Conservation (phyloP, 805 yeast species). For the Scheffersomyces lignosus region DNA sequence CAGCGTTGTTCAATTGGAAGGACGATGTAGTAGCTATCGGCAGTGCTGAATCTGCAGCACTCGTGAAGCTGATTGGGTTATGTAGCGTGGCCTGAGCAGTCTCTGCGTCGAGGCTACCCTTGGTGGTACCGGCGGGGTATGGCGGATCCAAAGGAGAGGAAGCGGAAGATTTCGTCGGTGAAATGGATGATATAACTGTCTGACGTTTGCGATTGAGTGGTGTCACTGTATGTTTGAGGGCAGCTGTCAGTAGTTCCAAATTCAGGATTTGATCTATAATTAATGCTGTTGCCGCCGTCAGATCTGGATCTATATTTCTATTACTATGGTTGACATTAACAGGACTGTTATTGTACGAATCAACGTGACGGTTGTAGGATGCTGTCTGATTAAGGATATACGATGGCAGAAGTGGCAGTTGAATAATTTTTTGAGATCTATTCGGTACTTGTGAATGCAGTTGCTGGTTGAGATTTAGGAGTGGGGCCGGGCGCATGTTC, state of each 20-base stretch:
- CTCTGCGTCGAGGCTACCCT: conserved; percentile 7
- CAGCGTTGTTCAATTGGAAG: conserved; percentile 46
- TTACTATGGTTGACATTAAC: conserved; percentile 16
- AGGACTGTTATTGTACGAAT: conserved; percentile 4
- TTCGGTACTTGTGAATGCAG: too few species aligned
- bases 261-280: conserved; percentile 28
- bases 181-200: conserved; percentile 42
- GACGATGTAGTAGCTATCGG: conserved; percentile 37
- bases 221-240: conserved; percentile 7
- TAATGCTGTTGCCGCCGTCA: conserved; percentile 18
- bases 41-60: conserved; percentile 13
- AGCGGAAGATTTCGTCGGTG: conserved; percentile 36
- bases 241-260: conserved; percentile 15
- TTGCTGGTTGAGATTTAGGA: conserved; percentile 15
- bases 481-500: conserved; percentile 33
- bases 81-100: conserved; percentile 2
- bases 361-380: background rate
- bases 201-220: conserved; percentile 30
- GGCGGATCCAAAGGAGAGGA: conserved; percentile 16
- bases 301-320: conserved; percentile 24
- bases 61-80: background rate
- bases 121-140: conserved; percentile 4
- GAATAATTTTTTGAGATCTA: too few species aligned
- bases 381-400: conserved; percentile 3
- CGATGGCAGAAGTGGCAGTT: too few species aligned